Base-by-base conservation (phyloP, 768 basidiomycete species). In the Phaffia tasmanica region DNA sequence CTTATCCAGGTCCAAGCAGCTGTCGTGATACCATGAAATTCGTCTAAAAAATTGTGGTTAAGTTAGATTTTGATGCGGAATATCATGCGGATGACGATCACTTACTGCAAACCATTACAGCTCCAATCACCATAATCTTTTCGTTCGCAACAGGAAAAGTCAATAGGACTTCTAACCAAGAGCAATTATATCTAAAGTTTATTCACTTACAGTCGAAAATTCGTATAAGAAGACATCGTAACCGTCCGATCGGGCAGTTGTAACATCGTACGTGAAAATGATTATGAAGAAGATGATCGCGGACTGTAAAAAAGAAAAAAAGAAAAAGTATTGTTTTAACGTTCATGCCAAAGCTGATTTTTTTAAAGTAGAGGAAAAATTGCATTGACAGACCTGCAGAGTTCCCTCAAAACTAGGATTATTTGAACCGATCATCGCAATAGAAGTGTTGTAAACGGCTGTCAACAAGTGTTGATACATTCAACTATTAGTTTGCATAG, bases 281-380 rank as follows among this genome's bases (percentile, higher is more conserved):
- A 94, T 80, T 68, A 98, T 76, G 83, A 98, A 99, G 79, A 83
- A 98, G 68, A 98, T 82, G 63, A 93, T 79, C n/a, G 85, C 87
- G 47, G 91, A 93, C 90, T 95, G 72, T 58, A 64, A 62, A 8
- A n/a, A 23, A 18, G 27, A 54, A 61, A 57, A 14, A n/a, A 16
- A 14, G 66, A 32, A 3, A 56, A n/a, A 55, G 50, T 29, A 35
- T 42, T 11, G 35, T 11, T 42, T 42, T 11, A 42, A 61, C 14
- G 21, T 32, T 18, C 48, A 58, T 11, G 35, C 11, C 35, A 42
- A 11, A 5, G 55, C 18, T 29, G n/a, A 46, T 8, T 46, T 49
- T 56, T 27, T n/a, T n/a, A 7, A 3, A 32, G 1, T 21, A 30
- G 16, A 2, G 57, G 27, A 14, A 18, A 29, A 5, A 5, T 42